Evolutionary conservation across 768 basidiomycete species (phyloP).

Genomic region (Boletellus emodensis): DNA sequence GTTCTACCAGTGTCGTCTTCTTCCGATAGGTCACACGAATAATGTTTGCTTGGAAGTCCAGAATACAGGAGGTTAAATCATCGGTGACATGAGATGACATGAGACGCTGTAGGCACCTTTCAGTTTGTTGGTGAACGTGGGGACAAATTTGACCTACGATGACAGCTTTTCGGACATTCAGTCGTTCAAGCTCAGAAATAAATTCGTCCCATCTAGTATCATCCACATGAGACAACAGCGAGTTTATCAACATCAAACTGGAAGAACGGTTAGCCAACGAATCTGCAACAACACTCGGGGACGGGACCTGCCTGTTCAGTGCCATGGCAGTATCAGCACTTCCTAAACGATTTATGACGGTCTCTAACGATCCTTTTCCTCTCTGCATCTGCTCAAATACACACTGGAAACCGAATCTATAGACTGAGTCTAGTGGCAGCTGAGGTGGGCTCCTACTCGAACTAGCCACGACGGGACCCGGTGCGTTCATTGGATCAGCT

Average conservation of each 20-base stretch:
- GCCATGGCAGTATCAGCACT: conserved; percentile 85
- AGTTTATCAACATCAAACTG: conserved; percentile 90
- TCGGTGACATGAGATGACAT: conserved; percentile 81
- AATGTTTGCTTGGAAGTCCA: conserved; percentile 87
- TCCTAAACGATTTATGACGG: conserved; percentile 74
- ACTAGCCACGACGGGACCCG: conserved; percentile 53
- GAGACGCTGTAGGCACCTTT: conserved; percentile 49
- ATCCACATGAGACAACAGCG: conserved; percentile 73
- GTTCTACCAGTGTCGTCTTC: conserved; percentile 75
- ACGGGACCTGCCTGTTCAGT: conserved; percentile 59
- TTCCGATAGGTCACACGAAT: conserved; percentile 74
- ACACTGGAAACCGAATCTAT: conserved; percentile 77
- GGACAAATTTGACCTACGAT: conserved; percentile 48
- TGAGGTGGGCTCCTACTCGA: conserved; percentile 55
- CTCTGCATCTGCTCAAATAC: conserved; percentile 82
- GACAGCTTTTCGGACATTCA: conserved; percentile 79
- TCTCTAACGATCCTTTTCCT: conserved; percentile 67
- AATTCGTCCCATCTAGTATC: conserved; percentile 79
- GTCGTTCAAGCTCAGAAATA: conserved; percentile 63
- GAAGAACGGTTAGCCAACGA: conserved; percentile 5
- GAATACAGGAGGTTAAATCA: conserved; percentile 76
- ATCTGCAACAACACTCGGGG: neutral
- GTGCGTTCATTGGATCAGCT: conserved; percentile 69
- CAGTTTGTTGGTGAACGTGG: conserved; percentile 2
- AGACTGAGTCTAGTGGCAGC: conserved; percentile 65